Conservation (phyloP, 2,329 filamentous ascomycete species). For the Scopulariopsis brevicaulis region DNA sequence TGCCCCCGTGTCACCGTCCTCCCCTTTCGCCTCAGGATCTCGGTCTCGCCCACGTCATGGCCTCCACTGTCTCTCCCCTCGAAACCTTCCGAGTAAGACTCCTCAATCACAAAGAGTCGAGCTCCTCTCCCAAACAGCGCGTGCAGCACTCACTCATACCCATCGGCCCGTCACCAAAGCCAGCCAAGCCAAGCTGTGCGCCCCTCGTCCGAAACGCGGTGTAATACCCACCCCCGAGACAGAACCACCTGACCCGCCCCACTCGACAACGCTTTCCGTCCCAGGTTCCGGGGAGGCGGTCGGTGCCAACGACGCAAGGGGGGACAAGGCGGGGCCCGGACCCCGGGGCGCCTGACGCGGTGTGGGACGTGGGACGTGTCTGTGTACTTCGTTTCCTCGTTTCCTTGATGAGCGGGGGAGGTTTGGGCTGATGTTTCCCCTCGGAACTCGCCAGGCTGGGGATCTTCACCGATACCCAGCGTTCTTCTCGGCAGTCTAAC, state of each 20-base stretch:
- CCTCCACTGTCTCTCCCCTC: too few species aligned
- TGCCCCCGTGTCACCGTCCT: not conserved
- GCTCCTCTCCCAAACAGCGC: too few species aligned
- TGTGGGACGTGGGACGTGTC: not conserved
- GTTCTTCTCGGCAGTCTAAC: too few species aligned
- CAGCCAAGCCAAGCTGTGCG: not conserved
- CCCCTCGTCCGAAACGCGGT: not conserved
- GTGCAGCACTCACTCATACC: not conserved
- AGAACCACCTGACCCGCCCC: not conserved
- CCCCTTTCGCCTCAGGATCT: not conserved
- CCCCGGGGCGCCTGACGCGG: not conserved
- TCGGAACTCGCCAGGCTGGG: not conserved
- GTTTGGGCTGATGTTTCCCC: not conserved
- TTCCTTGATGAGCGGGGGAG: not conserved
- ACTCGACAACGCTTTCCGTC: not conserved
- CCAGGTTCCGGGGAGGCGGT: not conserved
- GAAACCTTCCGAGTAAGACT: too few species aligned
- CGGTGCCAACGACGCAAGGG: not conserved
- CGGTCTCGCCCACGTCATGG: too few species aligned
- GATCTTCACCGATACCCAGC: not conserved
- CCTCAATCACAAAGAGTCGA: too few species aligned
- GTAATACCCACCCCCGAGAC: not conserved
- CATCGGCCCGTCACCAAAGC: not conserved
- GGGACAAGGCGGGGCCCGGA: not conserved
- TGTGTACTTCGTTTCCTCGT: not conserved